Conservation (phyloP, 2,329 filamentous ascomycete species). For the Aspergillaceae sp. region DNA sequence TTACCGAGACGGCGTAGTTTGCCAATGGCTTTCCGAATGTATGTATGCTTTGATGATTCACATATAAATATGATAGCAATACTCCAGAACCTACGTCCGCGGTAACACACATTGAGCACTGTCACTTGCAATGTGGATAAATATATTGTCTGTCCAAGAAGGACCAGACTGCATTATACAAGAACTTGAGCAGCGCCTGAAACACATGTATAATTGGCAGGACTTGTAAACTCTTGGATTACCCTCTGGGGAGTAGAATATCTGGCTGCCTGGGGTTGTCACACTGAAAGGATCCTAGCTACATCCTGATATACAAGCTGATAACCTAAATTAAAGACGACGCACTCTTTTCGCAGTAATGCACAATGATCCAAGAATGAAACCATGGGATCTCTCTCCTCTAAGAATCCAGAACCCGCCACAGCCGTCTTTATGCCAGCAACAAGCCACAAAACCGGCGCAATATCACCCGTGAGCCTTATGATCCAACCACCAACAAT, state of each 20-base stretch:
- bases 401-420: conserved; percentile 12
- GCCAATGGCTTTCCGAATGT: background rate
- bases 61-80: background rate
- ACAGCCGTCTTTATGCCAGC: conserved; percentile 17
- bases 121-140: too few relatives aligned
- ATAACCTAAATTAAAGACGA: too few relatives aligned
- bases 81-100: background rate
- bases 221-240: conserved; percentile 13
- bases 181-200: too few relatives aligned
- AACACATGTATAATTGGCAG: too few relatives aligned
- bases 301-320: too few relatives aligned
- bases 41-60: background rate
- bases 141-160: too few relatives aligned
- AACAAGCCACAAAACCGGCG: conserved; percentile 16
- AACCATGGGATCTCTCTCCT: too few relatives aligned
- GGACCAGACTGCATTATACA: too few relatives aligned
- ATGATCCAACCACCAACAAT: conserved; percentile 23
- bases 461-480: conserved; percentile 16
- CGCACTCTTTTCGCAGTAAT: too few relatives aligned
- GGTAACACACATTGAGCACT: too few relatives aligned
- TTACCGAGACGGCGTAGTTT: background rate
- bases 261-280: conserved; percentile 9
- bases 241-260: conserved; percentile 12
- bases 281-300: background rate
- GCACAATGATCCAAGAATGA: too few relatives aligned